Percentiles rank a stretch among this genome's conserved stretches.
Conservation (phyloP, 129 eudicot species). For the Deinandra increscens region DNA sequence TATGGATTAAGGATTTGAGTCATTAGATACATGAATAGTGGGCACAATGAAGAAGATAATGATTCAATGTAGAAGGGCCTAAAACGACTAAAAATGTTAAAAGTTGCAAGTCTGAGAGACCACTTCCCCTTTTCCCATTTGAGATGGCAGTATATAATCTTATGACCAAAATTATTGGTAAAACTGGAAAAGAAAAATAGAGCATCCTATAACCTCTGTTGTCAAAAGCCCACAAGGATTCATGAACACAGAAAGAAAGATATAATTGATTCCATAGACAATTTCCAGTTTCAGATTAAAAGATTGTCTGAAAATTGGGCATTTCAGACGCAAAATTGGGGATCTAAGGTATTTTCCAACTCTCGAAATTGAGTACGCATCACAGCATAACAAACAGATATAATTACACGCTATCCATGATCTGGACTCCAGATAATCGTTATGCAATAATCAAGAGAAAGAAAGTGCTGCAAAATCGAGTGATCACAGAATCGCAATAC, state of each 20-base stretch:
- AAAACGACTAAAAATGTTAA: too few species aligned
- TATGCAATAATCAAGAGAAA: not conserved
- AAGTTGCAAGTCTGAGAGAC: too few species aligned
- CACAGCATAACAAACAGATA: slow-evolving; percentile 3
- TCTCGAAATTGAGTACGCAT: not conserved
- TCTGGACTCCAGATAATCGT: not conserved
- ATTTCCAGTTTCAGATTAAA: not conserved
- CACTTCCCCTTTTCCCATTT: too few species aligned
- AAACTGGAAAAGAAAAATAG: too few species aligned
- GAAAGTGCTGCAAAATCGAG: not conserved
- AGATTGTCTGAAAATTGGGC: not conserved
- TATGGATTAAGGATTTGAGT: not conserved
- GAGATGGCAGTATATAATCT: too few species aligned
- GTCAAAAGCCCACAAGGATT: slow-evolving; percentile 16
- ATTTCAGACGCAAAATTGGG: slow-evolving; percentile 10
- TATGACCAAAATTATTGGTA: too few species aligned
- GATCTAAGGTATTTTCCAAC: slow-evolving; percentile 6
- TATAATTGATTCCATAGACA: not conserved
- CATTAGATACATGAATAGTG: not conserved
- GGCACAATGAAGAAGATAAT: too few species aligned
- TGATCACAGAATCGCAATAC: not conserved
- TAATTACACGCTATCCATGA: not conserved
- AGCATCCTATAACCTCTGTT: not conserved
- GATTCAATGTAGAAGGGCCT: too few species aligned
- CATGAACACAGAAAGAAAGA: not conserved